Conservation (phyloP, 495 filamentous ascomycete species). For the Choiromyces venosus region DNA sequence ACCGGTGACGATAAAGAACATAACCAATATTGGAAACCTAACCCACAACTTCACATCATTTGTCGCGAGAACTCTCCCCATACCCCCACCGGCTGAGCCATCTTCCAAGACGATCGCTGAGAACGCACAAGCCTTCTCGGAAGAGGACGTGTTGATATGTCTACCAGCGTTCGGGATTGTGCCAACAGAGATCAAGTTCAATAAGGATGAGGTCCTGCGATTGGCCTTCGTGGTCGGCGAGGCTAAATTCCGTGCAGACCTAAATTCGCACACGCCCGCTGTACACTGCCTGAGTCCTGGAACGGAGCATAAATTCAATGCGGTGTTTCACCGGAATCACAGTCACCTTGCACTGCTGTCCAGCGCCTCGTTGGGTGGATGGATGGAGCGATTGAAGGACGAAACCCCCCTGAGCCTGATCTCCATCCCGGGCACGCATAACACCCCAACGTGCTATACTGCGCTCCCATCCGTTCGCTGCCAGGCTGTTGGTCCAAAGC, state of each 20-base stretch:
- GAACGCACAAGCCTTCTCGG: constrained; percentile 53
- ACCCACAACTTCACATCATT: constrained; percentile 52
- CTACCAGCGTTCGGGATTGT: constrained; percentile 56
- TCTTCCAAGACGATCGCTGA: constrained; percentile 46
- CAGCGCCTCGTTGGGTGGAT: constrained; percentile 61
- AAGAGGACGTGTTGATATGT: constrained; percentile 52
- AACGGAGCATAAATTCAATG: constrained; percentile 56
- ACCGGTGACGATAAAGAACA: constrained; percentile 28
- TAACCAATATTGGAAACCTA: constrained; percentile 48
- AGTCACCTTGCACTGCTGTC: constrained; percentile 72
- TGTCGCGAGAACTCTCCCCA: constrained; percentile 44
- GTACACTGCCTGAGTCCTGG: constrained; percentile 42
- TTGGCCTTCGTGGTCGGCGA: constrained; percentile 60
- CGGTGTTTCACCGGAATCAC: constrained; percentile 60
- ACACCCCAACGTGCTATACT: constrained; percentile 73
- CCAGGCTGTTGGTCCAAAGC: constrained; percentile 68
- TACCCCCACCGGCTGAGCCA: constrained; percentile 43
- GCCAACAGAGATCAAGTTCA: constrained; percentile 52
- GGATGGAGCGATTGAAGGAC: constrained; percentile 73
- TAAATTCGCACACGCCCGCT: constrained; percentile 36
- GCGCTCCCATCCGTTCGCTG: constrained; percentile 91
- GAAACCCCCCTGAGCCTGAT: constrained; percentile 68
- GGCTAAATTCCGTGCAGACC: constrained; percentile 51
- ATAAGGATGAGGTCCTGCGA: constrained; percentile 54
- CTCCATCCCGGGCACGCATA: constrained; percentile 93